Conservation (phyloP, 495 filamentous ascomycete species). For the Talaromyces ruber region DNA sequence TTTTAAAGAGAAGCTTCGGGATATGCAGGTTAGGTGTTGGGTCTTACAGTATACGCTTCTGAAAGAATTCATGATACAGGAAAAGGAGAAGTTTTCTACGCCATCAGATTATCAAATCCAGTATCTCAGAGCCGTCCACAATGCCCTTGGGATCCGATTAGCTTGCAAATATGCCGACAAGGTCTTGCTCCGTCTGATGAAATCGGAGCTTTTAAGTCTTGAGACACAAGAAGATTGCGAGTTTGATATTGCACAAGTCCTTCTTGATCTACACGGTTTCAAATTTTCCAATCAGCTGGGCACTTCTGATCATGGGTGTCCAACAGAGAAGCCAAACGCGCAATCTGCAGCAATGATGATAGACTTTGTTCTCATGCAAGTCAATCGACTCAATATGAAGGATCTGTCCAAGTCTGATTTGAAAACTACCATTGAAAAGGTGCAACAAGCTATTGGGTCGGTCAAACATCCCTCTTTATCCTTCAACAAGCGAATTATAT, state of each 20-base stretch:
- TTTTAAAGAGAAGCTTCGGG: conserved; percentile 66
- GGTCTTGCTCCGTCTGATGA: conserved; percentile 81
- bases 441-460: conserved; percentile 63
- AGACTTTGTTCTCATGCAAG: conserved; percentile 71
- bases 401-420: conserved; percentile 86
- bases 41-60: conserved; percentile 67
- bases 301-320: conserved; percentile 66
- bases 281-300: conserved; percentile 62
- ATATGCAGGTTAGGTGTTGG: conserved; percentile 87
- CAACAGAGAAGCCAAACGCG: conserved; percentile 65
- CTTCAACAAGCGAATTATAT: conserved; percentile 68
- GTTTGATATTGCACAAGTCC: conserved; percentile 71
- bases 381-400: conserved; percentile 77
- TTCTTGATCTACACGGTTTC: conserved; percentile 83
- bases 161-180: conserved; percentile 80
- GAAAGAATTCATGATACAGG: conserved; percentile 65
- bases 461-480: conserved; percentile 60
- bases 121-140: conserved; percentile 69
- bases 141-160: conserved; percentile 75
- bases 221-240: conserved; percentile 61
- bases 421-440: conserved; percentile 78
- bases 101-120: conserved; percentile 62
- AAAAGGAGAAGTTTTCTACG: conserved; percentile 48
- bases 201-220: conserved; percentile 63
- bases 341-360: conserved; percentile 69